Base-by-base conservation (phyloP, 2,329 filamentous ascomycete species). In the Sporothrix phasma region DNA sequence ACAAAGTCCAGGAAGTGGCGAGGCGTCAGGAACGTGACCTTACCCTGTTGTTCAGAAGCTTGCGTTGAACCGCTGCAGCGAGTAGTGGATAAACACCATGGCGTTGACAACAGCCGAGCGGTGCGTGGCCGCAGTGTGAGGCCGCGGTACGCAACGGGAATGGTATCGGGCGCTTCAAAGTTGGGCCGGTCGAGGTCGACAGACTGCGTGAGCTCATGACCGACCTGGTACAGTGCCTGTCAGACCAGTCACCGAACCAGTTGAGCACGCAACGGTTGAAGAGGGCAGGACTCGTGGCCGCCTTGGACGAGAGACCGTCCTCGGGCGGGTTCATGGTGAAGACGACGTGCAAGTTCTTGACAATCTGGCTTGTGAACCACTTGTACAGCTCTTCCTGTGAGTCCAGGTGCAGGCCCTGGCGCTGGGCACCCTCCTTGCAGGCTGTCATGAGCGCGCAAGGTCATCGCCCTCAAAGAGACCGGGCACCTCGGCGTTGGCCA, bases 301-400 rank as follows among this genome's bases (percentile, higher is more conserved):
- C 94, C 79, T 97, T 97, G 37, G 92, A 96, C 1, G 90, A 94
- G 8, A 99, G 79, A 0, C 94, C 93, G 70, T 94, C 94, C 73
- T 97, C 91, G 0, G 94, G 95, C 15, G 94, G 94, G 75, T 99
- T 99, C 94, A 99, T 99, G 3, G 94, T 99, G 75, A 99, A 99
- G 24, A 99, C 94, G 56, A 99, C 94, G 72, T 99, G 94, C 46
- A 99, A 79, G 73, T 99, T 99, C 80, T 96, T 96, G 74, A 99
- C 90, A 71, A 99, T 97, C 75, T 99, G 94, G 71, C 96, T 90
- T 0, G 95, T 99, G 78, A 99, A 99, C 94, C 94, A 99, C 78
- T 97, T 97, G 82, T 99, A 99, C n/a, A 99, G 81, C 76, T 99
- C 94, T 78, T 99, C 95, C 70, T 96, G 92, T 1, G 94, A 97